A percentile compares a stretch with the other conserved stretches of the same genome.
These are phyloP conservation scores for Gymnopus androsaceus DNA, from an alignment of 1,284 basidiomycete genomes.

Conservation along the genomic window DNA sequence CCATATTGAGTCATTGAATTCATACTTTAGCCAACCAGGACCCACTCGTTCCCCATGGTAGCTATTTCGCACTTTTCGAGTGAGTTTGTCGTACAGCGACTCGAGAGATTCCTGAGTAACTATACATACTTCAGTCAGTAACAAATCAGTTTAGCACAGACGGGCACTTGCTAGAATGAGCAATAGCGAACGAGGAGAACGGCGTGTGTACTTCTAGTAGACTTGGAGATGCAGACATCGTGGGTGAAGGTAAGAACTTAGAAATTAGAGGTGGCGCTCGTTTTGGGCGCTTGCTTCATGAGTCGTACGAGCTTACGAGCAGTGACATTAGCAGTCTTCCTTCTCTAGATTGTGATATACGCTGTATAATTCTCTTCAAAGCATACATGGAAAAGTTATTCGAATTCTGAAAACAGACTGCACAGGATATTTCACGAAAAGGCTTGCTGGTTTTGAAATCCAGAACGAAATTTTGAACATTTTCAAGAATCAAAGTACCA, in stretches of 20 bases:
- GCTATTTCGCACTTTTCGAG: slow-evolving; percentile 57
- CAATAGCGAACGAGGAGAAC: slow-evolving; percentile 66
- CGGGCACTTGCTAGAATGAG: slow-evolving; percentile 62
- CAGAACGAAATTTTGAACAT: too few relatives aligned
- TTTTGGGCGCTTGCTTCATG: too few relatives aligned
- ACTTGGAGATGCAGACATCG: slow-evolving; percentile 29
- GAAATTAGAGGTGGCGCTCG: too few relatives aligned
- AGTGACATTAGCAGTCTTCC: too few relatives aligned
- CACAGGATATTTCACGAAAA: too few relatives aligned
- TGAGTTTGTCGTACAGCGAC: slow-evolving; percentile 67
- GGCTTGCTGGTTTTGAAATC: too few relatives aligned
- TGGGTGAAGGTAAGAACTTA: slow-evolving; percentile 11
- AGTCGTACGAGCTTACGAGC: too few relatives aligned
- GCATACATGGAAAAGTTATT: too few relatives aligned
- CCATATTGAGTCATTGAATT: slow-evolving; percentile 73
- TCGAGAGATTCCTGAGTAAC: slow-evolving; percentile 68
- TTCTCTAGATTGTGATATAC: too few relatives aligned
- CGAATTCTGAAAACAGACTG: too few relatives aligned
- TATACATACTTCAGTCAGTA: slow-evolving; percentile 25
- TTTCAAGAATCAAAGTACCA: too few relatives aligned
- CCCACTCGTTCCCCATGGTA: slow-evolving; percentile 61
- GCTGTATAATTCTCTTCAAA: too few relatives aligned
- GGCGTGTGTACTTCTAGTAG: slow-evolving; percentile 77
- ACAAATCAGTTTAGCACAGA: not conserved
- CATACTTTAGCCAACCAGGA: slow-evolving; percentile 80